A percentile compares a stretch with the other conserved stretches of the same genome.
Evolutionary conservation across 495 filamentous ascomycete genomes (phyloP).

Genomic region (Podospora pseudocomata): DNA sequence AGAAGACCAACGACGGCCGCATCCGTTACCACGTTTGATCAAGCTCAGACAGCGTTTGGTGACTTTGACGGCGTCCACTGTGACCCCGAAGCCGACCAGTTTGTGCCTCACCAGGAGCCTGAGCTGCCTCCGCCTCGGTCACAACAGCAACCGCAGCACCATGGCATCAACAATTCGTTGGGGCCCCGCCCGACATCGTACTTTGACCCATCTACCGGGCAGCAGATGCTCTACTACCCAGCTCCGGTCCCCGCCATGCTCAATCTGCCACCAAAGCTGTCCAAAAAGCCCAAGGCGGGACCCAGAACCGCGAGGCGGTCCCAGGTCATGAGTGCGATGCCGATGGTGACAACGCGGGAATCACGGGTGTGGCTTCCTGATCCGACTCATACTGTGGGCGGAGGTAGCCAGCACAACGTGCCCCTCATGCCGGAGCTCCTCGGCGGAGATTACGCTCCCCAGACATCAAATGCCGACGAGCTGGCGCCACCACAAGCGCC

Average conservation of each 20-base stretch:
- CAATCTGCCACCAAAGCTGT: conserved; percentile 84
- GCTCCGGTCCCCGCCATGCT: conserved; percentile 91
- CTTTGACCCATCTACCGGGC: conserved; percentile 59
- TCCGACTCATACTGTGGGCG: conserved; percentile 28
- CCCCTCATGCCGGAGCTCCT: conserved; percentile 25
- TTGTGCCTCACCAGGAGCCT: conserved; percentile 23
- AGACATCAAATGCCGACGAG: background rate
- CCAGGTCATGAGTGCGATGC: conserved; percentile 53
- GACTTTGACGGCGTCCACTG: conserved; percentile 96
- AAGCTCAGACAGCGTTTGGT: conserved; percentile 68
- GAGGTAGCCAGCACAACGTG: conserved; percentile 15
- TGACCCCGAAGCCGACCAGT: conserved; percentile 44
- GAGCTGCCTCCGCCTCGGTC: conserved; percentile 17
- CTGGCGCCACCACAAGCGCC: conserved; percentile 1
- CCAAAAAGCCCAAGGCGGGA: conserved; percentile 60
- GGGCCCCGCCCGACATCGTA: conserved; percentile 52
- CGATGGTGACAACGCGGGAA: conserved; percentile 34
- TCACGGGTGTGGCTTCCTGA: conserved; percentile 50
- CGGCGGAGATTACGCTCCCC: conserved; percentile 10
- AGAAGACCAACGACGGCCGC: conserved; percentile 47
- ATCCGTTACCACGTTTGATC: conserved; percentile 66
- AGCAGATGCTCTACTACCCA: conserved; percentile 90
- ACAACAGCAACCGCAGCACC: conserved; percentile 13
- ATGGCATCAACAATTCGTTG: background rate
- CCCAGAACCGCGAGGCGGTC: conserved; percentile 65